Conservation (phyloP, 1,139 yeast species). For the Kurtzmaniella quercitrusa region DNA sequence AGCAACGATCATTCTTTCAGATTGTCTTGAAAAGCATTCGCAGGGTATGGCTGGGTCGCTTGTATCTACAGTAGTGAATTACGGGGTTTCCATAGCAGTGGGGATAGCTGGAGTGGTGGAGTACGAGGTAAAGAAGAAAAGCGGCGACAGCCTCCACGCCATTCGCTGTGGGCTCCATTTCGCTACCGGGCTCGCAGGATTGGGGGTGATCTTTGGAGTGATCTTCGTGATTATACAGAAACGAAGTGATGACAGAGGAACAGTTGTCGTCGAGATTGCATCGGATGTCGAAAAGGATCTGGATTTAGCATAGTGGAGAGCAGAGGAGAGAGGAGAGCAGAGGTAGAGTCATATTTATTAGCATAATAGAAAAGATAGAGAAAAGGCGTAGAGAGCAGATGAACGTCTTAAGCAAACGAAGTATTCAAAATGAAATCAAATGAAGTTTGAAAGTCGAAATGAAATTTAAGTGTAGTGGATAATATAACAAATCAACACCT, state of each 20-base stretch:
- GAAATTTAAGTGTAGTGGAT: too few species aligned
- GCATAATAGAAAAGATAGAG: background rate
- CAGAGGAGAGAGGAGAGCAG: background rate
- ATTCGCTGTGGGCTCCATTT: constrained; percentile 45
- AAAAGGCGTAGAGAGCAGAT: too few species aligned
- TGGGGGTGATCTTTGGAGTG: constrained; percentile 28
- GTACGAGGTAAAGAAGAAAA: constrained; percentile 22
- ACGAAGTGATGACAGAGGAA: constrained; percentile 10
- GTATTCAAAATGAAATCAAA: too few species aligned
- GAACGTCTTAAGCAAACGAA: too few species aligned
- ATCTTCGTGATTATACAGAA: constrained; percentile 26
- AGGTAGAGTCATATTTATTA: background rate
- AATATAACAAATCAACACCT: too few species aligned
- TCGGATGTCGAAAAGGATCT: background rate
- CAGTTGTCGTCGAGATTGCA: constrained; percentile 2
- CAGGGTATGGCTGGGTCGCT: constrained; percentile 63
- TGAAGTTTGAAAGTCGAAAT: too few species aligned
- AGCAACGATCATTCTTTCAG: constrained; percentile 49
- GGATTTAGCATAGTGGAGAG: background rate
- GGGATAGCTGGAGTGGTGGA: constrained; percentile 53
- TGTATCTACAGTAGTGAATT: constrained; percentile 51
- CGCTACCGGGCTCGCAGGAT: constrained; percentile 33
- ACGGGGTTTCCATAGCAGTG: constrained; percentile 48
- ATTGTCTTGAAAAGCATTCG: constrained; percentile 43
- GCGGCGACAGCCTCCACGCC: constrained; percentile 22